These are phyloP conservation scores for Coniochaeta sp. DNA, from an alignment of 2,329 filamentous ascomycete species.

Conservation along the genomic window DNA sequence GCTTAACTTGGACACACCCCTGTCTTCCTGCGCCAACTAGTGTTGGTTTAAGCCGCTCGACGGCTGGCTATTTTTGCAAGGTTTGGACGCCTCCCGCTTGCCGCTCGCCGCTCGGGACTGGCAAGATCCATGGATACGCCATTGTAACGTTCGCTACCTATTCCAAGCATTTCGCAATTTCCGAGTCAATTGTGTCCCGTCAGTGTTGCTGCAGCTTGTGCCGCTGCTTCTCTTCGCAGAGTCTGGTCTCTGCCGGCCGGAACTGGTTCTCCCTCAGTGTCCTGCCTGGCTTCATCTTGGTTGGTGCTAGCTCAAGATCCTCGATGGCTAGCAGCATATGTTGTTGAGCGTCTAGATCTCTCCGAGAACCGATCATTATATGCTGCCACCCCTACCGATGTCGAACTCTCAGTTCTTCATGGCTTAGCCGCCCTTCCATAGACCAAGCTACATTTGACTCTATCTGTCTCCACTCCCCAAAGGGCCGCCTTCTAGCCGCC, in stretches of 20 bases:
- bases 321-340: neutral
- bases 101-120: neutral
- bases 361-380: neutral
- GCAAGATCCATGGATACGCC: neutral
- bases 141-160: neutral
- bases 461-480: conserved; percentile 9
- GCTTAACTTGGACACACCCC: neutral
- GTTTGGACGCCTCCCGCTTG: neutral
- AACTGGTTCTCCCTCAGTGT: neutral
- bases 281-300: neutral
- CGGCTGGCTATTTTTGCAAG: conserved; percentile 1
- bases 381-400: conserved; percentile 9
- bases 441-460: neutral
- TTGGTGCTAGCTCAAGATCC: neutral
- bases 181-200: neutral
- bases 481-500: conserved; percentile 33
- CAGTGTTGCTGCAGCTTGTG: neutral
- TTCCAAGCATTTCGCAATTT: neutral
- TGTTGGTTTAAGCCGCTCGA: neutral
- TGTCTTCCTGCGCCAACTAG: neutral
- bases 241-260: neutral
- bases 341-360: neutral
- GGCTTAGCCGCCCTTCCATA: conserved; percentile 25
- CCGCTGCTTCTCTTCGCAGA: neutral
- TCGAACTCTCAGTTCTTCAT: conserved; percentile 13